phyloP scores from a whole-genome alignment of 805 yeast genomes.

The Maudiozyma barnettii region DNA sequence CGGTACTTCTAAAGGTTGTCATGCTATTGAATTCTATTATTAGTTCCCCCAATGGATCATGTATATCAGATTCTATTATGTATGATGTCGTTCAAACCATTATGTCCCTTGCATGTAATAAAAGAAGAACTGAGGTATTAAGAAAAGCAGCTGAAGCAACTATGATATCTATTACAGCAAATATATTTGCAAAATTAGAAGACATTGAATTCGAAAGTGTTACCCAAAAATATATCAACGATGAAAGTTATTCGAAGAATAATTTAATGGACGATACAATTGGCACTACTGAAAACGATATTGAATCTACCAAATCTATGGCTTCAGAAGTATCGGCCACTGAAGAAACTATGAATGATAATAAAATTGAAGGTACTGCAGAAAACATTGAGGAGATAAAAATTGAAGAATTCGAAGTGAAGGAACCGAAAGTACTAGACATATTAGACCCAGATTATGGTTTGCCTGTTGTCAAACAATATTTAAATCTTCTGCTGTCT shows the following conservation, averaged over 20 bases:
- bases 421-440: constrained; percentile 6
- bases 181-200: constrained; percentile 53
- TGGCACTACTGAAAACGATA: constrained; percentile 8
- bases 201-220: constrained; percentile 18
- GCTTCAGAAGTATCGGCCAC: background rate
- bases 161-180: constrained; percentile 56
- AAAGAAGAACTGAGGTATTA: constrained; percentile 80
- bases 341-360: background rate
- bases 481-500: constrained; percentile 63
- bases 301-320: background rate
- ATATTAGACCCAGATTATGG: constrained; percentile 45
- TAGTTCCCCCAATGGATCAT: constrained; percentile 50
- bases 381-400: constrained; percentile 1
- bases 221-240: constrained; percentile 12
- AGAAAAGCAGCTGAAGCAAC: constrained; percentile 84
- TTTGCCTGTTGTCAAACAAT: constrained; percentile 65
- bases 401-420: background rate
- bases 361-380: constrained; percentile 1
- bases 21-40: constrained; percentile 61
- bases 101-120: constrained; percentile 83
- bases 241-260: constrained; percentile 15
- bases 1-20: constrained; percentile 76
- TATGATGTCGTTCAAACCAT: constrained; percentile 88
- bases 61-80: constrained; percentile 72
- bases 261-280: constrained; percentile 14